Percentiles rank a stretch among this genome's conserved stretches.
These are phyloP conservation scores for Withania somnifera DNA, from an alignment of 305 asterid genomes.

Conservation along the genomic window DNA sequence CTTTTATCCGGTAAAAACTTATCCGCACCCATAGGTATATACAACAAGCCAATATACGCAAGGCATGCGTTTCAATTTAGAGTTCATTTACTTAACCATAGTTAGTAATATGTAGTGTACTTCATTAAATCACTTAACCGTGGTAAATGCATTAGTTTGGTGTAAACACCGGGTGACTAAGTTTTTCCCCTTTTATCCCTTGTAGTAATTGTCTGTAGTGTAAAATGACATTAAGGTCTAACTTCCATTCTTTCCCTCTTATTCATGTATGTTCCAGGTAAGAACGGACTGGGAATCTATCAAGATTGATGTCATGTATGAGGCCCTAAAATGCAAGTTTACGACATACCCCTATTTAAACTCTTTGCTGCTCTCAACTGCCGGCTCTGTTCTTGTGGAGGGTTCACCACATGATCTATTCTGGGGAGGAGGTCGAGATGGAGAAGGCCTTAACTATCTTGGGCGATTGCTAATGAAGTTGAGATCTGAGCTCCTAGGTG, in stretches of 20 bases:
- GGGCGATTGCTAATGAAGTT: conserved; percentile 87
- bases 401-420: conserved; percentile 93
- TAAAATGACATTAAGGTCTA: not conserved
- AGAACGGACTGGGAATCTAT: conserved; percentile 76
- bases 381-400: conserved; percentile 82
- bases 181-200: too few relatives aligned
- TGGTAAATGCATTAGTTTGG: too few relatives aligned
- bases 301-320: conserved; percentile 62
- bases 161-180: too few relatives aligned
- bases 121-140: too few relatives aligned
- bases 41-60: too few relatives aligned
- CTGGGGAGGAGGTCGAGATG: conserved; percentile 99
- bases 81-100: too few relatives aligned
- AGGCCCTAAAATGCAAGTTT: conserved; percentile 72
- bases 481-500: conserved; percentile 64
- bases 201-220: not conserved
- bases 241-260: not conserved
- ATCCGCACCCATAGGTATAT: too few relatives aligned
- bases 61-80: too few relatives aligned
- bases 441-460: conserved; percentile 94
- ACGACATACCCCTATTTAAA: conserved; percentile 47
- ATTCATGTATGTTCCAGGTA: conserved; percentile 35
- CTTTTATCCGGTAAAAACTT: too few relatives aligned
- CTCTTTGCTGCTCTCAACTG: conserved; percentile 65
- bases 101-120: too few relatives aligned